Evolutionary conservation across 495 filamentous ascomycete species (phyloP).

Genomic region (Tuber calosporum): DNA sequence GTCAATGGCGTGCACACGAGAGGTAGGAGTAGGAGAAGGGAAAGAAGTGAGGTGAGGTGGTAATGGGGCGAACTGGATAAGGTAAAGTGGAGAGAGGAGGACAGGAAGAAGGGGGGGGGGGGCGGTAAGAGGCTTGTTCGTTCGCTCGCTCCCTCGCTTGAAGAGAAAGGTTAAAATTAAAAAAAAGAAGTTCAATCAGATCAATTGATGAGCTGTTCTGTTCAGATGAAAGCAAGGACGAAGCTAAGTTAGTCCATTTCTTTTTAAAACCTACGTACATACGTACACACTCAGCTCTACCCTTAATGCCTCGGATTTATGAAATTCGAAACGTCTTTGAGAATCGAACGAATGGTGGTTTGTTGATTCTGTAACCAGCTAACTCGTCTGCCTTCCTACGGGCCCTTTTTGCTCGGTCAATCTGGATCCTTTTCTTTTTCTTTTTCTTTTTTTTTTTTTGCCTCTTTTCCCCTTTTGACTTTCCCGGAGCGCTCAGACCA

Average conservation of each 20-base stretch:
- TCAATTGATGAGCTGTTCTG: conserved; percentile 5
- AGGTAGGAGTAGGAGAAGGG: background rate
- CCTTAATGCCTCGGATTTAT: background rate
- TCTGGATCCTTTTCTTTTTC: background rate
- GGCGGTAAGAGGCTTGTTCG: background rate
- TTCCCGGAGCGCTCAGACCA: background rate
- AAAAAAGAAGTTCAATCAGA: background rate
- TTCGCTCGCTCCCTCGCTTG: background rate
- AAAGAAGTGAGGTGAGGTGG: background rate
- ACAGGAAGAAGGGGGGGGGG: background rate
- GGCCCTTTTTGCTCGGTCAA: background rate
- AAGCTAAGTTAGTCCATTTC: background rate
- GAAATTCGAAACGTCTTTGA: background rate
- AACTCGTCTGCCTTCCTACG: background rate
- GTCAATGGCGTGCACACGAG: background rate
- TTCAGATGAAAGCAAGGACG: background rate
- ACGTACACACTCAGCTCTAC: background rate
- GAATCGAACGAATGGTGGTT: background rate
- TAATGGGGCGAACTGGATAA: background rate
- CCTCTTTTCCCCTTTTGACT: background rate
- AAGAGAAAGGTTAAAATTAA: background rate
- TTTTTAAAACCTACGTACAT: background rate
- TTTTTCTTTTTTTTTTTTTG: background rate
- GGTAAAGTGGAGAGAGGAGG: background rate
- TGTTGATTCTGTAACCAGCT: background rate